Evolutionary conservation across 768 basidiomycete genomes (phyloP).

Genomic region (Serendipita vermifera): DNA sequence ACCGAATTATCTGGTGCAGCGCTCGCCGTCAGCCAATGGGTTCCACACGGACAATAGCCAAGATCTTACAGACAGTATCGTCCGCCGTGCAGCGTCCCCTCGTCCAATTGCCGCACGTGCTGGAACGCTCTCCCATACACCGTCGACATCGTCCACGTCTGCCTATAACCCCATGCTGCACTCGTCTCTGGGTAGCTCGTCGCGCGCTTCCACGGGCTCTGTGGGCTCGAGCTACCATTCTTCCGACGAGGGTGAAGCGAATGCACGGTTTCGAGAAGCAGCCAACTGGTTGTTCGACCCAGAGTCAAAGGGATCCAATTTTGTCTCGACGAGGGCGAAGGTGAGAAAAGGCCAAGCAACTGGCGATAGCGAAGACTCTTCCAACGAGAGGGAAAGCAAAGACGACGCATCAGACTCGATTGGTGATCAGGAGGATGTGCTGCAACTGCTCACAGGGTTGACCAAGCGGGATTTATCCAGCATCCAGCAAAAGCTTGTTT

Average conservation of each 20-base stretch:
- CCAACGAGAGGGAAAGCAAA: conserved; percentile 37
- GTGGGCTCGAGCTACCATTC: conserved; percentile 80
- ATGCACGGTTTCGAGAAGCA: conserved; percentile 29
- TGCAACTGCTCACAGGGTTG: conserved; percentile 46
- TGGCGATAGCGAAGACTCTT: conserved; percentile 27
- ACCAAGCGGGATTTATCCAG: conserved; percentile 53
- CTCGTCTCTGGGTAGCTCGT: conserved; percentile 58
- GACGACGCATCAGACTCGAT: conserved; percentile 12
- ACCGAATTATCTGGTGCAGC: conserved; percentile 1
- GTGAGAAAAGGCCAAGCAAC: conserved; percentile 27
- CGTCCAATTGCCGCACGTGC: too few relatives aligned
- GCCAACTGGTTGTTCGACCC: conserved; percentile 7
- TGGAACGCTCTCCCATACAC: background rate
- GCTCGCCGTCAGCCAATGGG: background rate
- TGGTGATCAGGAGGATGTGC: conserved; percentile 36
- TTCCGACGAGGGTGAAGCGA: conserved; percentile 46
- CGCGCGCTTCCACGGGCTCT: conserved; percentile 67
- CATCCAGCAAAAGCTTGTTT: conserved; percentile 68
- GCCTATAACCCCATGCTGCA: conserved; percentile 42
- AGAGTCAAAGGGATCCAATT: conserved; percentile 3
- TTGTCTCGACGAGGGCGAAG: conserved; percentile 19
- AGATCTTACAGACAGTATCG: background rate
- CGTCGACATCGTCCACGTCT: background rate
- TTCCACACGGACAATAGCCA: background rate
- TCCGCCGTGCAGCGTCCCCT: background rate